Base-by-base conservation (phyloP, 1,284 basidiomycete species). In the Retiboletus flavoniger region DNA sequence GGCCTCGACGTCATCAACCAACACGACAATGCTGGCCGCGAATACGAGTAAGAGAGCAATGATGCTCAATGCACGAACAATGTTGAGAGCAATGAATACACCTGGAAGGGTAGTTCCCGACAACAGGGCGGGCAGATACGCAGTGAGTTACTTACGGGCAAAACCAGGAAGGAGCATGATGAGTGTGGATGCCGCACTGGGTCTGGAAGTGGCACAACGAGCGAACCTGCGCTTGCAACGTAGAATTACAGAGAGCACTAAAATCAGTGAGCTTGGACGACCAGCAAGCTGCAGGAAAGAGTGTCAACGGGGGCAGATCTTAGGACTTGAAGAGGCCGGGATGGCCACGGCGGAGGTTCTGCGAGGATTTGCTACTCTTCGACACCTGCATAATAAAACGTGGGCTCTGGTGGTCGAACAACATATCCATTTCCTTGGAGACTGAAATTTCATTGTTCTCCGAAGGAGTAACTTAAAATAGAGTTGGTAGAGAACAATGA, bases 1-100 rank as follows among this genome's bases (percentile, higher is more conserved):
- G 3, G 91, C 89, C 63, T 90, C 81, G 65, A 93, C 75, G 66
- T 95, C 92, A 57, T 85, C 79, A 44, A 87, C 89, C 72, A 95
- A 82, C 28, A 88, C 87, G 49, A 89, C 74, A 57, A 95, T 84
- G 63, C 86, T 93, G 59, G 87, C 88, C 2, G 85, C 73, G 58
- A 95, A 86, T 5, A 93, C 82, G 51, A 88, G 79, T 43, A 92
- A 68, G 46, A 94, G 82, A 7, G 85, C 79, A 60, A 94, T 72
- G 69, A 95, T 81, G 68, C 89, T 92, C 56, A 96, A 70, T 14
- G 78, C 74, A 45, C 93, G 88, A 61, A 93, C 75, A 62, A 74
- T 74, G 67, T 95, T 95, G 67, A 95, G 82, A 54, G 78, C 80
- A 63, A 92, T 79, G 75, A 95, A 95, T 60, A 79, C 64, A 62